These are phyloP conservation scores for Cyberlindnera veronae DNA, from an alignment of 805 yeast species.

Conservation along the genomic window DNA sequence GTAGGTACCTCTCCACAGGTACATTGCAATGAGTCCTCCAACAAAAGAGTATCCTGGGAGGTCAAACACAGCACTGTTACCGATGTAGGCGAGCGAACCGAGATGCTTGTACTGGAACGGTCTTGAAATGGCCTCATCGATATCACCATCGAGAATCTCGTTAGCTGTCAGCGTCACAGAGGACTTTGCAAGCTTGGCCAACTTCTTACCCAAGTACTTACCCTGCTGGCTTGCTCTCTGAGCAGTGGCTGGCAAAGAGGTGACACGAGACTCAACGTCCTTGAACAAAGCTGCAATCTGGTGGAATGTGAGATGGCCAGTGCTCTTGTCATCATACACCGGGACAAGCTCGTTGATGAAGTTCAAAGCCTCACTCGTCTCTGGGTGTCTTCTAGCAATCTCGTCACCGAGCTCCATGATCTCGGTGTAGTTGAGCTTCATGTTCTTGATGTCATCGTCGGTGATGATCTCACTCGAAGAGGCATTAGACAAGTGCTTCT, in stretches of 20 bases:
- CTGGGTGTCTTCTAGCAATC: constrained; percentile 51
- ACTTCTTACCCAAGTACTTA: constrained; percentile 56
- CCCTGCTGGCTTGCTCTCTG: constrained; percentile 76
- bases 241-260: constrained; percentile 71
- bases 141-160: constrained; percentile 48
- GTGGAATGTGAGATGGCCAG: constrained; percentile 50
- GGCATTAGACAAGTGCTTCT: constrained; percentile 36
- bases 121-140: constrained; percentile 50
- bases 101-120: constrained; percentile 63
- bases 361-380: constrained; percentile 52
- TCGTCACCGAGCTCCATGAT: constrained; percentile 45
- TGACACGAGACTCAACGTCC: constrained; percentile 58
- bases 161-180: constrained; percentile 40
- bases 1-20: constrained; percentile 68
- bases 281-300: constrained; percentile 49
- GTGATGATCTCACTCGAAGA: constrained; percentile 37
- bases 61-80: constrained; percentile 70
- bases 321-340: constrained; percentile 43
- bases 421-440: constrained; percentile 45
- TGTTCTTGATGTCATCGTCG: constrained; percentile 48
- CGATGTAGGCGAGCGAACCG: constrained; percentile 66
- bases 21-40: constrained; percentile 69
- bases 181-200: constrained; percentile 48
- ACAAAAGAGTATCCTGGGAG: constrained; percentile 56
- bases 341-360: constrained; percentile 49